These are phyloP conservation scores for Cyclocybe cylindracea DNA, from an alignment of 768 basidiomycete species.

Conservation along the genomic window DNA sequence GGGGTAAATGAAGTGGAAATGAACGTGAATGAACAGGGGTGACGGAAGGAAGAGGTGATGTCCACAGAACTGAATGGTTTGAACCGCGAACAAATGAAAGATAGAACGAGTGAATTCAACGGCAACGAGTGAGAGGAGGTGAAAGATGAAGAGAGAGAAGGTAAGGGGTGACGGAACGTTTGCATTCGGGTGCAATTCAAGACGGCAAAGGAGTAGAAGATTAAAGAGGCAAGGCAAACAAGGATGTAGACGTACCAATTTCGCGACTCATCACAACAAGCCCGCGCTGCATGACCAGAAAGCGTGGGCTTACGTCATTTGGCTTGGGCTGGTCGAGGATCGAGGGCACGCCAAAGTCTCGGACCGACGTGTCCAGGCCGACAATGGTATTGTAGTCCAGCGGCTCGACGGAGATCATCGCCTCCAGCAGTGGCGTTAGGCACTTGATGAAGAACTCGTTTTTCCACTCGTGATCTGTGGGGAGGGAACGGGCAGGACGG, in stretches of 20 bases:
- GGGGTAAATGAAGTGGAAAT: too few relatives aligned
- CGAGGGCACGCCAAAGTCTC: conserved; percentile 56
- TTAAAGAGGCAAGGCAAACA: too few relatives aligned
- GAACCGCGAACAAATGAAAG: too few relatives aligned
- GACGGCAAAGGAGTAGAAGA: too few relatives aligned
- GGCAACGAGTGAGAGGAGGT: too few relatives aligned
- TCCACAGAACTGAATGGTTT: too few relatives aligned
- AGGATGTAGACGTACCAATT: conserved; percentile 44
- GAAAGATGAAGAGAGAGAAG: too few relatives aligned
- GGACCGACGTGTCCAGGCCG: conserved; percentile 52
- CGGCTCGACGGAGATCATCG: conserved; percentile 52
- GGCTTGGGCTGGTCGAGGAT: conserved; percentile 45
- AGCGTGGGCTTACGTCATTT: conserved; percentile 43
- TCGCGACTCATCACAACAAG: conserved; percentile 62
- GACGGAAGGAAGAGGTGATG: too few relatives aligned
- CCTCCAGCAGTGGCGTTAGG: conserved; percentile 62
- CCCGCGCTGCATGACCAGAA: conserved; percentile 65
- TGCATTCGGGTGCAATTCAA: too few relatives aligned
- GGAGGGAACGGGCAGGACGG: conserved; percentile 5
- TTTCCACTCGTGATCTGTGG: conserved; percentile 70
- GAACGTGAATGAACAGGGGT: too few relatives aligned
- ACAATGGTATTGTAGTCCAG: conserved; percentile 54
- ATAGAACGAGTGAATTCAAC: too few relatives aligned
- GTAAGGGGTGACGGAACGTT: too few relatives aligned
- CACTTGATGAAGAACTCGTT: conserved; percentile 64